A percentile compares a stretch with the other conserved stretches of the same genome.
Evolutionary conservation across 2,329 filamentous ascomycete genomes (phyloP).

Genomic region (Microsporum canis): DNA sequence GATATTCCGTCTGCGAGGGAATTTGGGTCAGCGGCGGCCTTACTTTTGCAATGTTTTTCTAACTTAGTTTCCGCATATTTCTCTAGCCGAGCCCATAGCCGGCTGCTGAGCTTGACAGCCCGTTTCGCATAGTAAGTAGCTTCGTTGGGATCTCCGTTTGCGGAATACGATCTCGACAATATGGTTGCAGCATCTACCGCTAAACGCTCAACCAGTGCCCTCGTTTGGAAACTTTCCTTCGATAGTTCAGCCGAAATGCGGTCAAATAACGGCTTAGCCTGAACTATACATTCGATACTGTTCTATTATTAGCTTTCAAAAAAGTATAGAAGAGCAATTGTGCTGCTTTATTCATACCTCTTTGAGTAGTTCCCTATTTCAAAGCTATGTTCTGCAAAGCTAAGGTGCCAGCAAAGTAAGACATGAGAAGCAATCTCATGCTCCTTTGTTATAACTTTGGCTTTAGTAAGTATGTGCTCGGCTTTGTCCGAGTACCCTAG

Average conservation of each 20-base stretch:
- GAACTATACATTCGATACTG: slow-evolving; percentile 26
- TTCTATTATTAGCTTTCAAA: background rate
- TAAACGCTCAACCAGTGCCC: slow-evolving; percentile 41
- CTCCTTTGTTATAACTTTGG: slow-evolving; percentile 39
- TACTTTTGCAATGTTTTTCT: slow-evolving; percentile 19
- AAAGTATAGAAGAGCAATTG: background rate
- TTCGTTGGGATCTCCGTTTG: slow-evolving; percentile 37
- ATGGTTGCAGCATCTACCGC: slow-evolving; percentile 52
- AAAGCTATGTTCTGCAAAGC: slow-evolving; percentile 62
- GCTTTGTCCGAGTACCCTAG: slow-evolving; percentile 52
- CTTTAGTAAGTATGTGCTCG: slow-evolving; percentile 46
- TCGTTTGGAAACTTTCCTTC: slow-evolving; percentile 28
- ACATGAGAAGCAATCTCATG: slow-evolving; percentile 35
- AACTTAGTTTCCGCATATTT: slow-evolving; percentile 30
- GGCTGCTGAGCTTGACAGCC: slow-evolving; percentile 39
- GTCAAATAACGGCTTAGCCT: slow-evolving; percentile 24
- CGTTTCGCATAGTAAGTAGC: slow-evolving; percentile 40
- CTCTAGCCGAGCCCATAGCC: slow-evolving; percentile 43
- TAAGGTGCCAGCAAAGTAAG: slow-evolving; percentile 52
- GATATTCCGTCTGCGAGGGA: slow-evolving; percentile 29
- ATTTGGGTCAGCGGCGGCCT: slow-evolving; percentile 24
- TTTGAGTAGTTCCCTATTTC: slow-evolving; percentile 54
- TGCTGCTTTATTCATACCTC: slow-evolving; percentile 30
- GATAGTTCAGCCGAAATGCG: slow-evolving; percentile 22
- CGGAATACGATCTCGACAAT: slow-evolving; percentile 54